Percentiles rank a stretch among this genome's conserved stretches.
phyloP scores from a whole-genome alignment of 768 basidiomycete species.

The Lepiota subincarnata region DNA sequence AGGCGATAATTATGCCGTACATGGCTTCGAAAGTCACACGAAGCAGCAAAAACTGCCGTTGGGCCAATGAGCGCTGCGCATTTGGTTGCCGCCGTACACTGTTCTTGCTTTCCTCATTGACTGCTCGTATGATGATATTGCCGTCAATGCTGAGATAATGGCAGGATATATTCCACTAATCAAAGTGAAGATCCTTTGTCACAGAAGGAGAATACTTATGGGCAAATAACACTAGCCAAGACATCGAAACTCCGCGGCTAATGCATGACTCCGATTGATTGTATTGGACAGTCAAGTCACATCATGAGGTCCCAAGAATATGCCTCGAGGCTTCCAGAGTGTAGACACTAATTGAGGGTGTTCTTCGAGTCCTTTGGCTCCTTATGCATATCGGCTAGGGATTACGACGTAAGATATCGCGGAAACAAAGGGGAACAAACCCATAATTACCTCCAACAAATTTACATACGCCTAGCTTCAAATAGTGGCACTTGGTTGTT shows the following conservation, averaged over 20 bases:
- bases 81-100: slow-evolving; percentile 3
- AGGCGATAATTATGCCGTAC: slow-evolving; percentile 34
- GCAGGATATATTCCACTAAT: background rate
- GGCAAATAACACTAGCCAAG: slow-evolving; percentile 6
- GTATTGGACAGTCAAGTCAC: slow-evolving; percentile 13
- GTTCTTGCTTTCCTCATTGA: slow-evolving; percentile 3
- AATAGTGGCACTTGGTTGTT: slow-evolving; percentile 38
- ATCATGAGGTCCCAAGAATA: background rate
- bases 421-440: slow-evolving; percentile 1
- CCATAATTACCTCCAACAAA: slow-evolving; percentile 52
- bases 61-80: slow-evolving; percentile 3
- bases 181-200: slow-evolving; percentile 3
- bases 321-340: background rate
- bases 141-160: background rate
- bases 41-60: slow-evolving; percentile 16
- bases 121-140: slow-evolving; percentile 3
- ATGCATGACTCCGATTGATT: slow-evolving; percentile 24
- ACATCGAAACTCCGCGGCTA: slow-evolving; percentile 28
- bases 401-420: slow-evolving; percentile 16
- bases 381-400: slow-evolving; percentile 38
- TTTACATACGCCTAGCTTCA: slow-evolving; percentile 56
- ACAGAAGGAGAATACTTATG: background rate
- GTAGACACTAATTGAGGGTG: background rate
- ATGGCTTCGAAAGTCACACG: slow-evolving; percentile 42
- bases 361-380: slow-evolving; percentile 19